Evolutionary conservation across 495 filamentous ascomycete species (phyloP).

Genomic region (Parmelia sp.): DNA sequence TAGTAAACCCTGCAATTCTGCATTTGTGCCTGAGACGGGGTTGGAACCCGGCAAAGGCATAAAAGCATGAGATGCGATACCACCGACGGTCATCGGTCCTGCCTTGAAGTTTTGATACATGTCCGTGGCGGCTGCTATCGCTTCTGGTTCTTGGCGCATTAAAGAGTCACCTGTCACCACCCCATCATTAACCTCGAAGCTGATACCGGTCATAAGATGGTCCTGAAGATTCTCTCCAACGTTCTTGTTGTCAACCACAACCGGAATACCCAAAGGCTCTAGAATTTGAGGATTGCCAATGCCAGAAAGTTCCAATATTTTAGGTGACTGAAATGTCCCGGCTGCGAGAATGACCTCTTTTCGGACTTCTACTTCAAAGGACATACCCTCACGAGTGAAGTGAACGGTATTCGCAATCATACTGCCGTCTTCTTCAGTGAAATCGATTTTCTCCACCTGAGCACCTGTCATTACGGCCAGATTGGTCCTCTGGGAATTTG

Average conservation of each 20-base stretch:
- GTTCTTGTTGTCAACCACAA: conserved; percentile 35
- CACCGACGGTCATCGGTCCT: conserved; percentile 22
- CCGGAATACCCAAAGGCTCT: conserved; percentile 33
- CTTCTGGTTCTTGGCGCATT: conserved; percentile 7
- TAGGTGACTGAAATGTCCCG: conserved; percentile 46
- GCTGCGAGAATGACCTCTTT: conserved; percentile 48
- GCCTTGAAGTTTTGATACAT: conserved; percentile 15
- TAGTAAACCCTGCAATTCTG: conserved; percentile 8
- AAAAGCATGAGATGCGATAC: conserved; percentile 13
- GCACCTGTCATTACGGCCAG: conserved; percentile 43
- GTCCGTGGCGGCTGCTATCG: conserved; percentile 5
- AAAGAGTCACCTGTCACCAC: conserved; percentile 8
- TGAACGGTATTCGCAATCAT: not conserved
- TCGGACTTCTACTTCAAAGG: too few relatives aligned
- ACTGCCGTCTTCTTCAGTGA: not conserved
- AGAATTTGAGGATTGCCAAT: conserved; percentile 41
- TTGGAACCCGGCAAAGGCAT: conserved; percentile 8
- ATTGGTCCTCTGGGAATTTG: conserved; percentile 31
- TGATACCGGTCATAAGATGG: conserved; percentile 27
- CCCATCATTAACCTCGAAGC: conserved; percentile 13
- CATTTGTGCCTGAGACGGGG: not conserved
- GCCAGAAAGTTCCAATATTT: conserved; percentile 54
- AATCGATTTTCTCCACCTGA: conserved; percentile 37
- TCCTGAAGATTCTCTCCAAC: conserved; percentile 47
- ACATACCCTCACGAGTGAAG: too few relatives aligned